Evolutionary conservation across 345 rosid genomes (phyloP).

Genomic region (Durio zibethinus): DNA sequence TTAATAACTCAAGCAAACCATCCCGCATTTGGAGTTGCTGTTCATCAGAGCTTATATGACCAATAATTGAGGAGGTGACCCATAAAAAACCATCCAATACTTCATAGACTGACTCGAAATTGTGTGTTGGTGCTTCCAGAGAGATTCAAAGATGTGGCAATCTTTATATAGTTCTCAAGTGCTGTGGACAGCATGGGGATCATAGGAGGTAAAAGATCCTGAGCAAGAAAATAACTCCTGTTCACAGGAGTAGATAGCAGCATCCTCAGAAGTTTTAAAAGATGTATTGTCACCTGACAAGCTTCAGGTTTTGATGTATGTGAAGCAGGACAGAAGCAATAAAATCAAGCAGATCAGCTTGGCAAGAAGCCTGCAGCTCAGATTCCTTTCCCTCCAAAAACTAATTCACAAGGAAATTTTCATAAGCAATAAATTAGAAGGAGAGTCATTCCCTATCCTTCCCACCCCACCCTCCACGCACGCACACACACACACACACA

Average conservation of each 20-base stretch:
- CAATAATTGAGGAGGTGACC: slow-evolving; percentile 49
- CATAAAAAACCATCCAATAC: slow-evolving; percentile 66
- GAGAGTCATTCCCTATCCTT: neutral
- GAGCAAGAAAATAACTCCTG: slow-evolving; percentile 67
- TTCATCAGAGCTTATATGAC: slow-evolving; percentile 57
- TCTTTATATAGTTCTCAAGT: slow-evolving; percentile 72
- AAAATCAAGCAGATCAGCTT: slow-evolving; percentile 78
- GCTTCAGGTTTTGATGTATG: slow-evolving; percentile 80
- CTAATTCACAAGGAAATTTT: slow-evolving; percentile 29
- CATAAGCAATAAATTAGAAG: slow-evolving; percentile 17
- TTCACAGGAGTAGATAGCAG: slow-evolving; percentile 53
- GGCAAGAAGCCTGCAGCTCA: slow-evolving; percentile 73
- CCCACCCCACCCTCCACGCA: neutral
- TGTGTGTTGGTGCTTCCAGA: slow-evolving; percentile 34
- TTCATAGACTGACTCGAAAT: slow-evolving; percentile 58
- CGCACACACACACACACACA: no score
- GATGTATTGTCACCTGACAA: slow-evolving; percentile 66
- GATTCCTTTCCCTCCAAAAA: slow-evolving; percentile 72
- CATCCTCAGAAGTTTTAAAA: slow-evolving; percentile 65
- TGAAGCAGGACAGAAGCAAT: slow-evolving; percentile 77
- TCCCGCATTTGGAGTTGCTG: slow-evolving; percentile 59
- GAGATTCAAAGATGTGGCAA: slow-evolving; percentile 60
- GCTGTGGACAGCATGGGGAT: slow-evolving; percentile 71
- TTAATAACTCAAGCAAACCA: slow-evolving; percentile 64
- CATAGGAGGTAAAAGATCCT: slow-evolving; percentile 73